Base-by-base conservation (phyloP, 1,284 basidiomycete genomes). In the Cystobasidiaceae sp. region DNA sequence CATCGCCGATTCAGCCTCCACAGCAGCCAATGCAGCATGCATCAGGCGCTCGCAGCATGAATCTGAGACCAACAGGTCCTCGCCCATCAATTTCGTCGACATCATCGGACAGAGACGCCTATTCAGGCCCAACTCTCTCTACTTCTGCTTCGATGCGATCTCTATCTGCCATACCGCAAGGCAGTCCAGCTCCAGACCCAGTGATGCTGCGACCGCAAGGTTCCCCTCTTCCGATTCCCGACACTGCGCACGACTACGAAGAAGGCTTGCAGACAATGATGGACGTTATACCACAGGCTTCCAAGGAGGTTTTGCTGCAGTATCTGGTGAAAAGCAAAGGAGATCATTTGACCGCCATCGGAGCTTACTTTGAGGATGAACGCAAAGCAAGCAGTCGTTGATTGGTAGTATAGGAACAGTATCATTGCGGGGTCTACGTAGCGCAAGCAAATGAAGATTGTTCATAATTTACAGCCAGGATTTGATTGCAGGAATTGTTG, bases 261-360 rank as follows among this genome's bases (percentile, higher is more conserved):
- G 37, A n/a, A 9, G n/a, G 37, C 37, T n/a, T n/a, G 37, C 37
- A 11, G 9, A 39, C 37, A n/a, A 39, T n/a, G 37, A 39, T 39
- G 2, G 70, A 69, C 32, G 56, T 71, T 11, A 50, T 71, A 11
- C 70, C 70, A 5, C 64, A 67, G n/a, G 70, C 68, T n/a, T 11
- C 46, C 7, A 27, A 28, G 23, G 67, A 41, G 13, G 64, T 67
- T 1, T 27, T 71, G 1, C 39, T 32, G 4, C 39, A 30, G 1
- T 65, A 65, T 32, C 54, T 71, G n/a, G 41, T n/a, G 7, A 39
- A 61, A 11, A 61, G 66, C 2, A 62, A 58, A 3, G 70, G 70
- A 3, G 70, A 71, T 58, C 68, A 71, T 28, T 49, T 69, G 2
- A 44, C 67, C 2, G 70, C 70, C 3, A 71, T 71, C 28, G 49